A percentile compares a stretch with the other conserved stretches of the same genome.
phyloP scores from a whole-genome alignment of 164 flowering plant species.

The Magnolia changhungtana region DNA sequence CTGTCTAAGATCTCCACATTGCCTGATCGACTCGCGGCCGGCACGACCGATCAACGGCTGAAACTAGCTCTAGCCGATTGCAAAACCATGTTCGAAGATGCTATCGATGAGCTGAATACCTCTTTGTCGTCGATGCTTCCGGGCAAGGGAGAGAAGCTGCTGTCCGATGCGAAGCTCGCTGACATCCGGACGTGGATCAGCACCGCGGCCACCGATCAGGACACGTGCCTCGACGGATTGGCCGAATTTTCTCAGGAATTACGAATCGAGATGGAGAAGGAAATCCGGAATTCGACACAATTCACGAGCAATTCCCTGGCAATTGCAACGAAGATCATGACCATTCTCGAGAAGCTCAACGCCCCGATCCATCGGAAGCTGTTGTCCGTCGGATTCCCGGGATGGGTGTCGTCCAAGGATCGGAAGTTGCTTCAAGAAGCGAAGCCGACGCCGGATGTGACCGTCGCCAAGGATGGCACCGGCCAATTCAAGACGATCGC shows the following conservation, averaged over 20 bases:
- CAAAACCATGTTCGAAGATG: slow-evolving; percentile 38
- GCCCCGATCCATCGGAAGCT: slow-evolving; percentile 45
- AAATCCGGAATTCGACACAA: slow-evolving; percentile 51
- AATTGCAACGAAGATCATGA: slow-evolving; percentile 43
- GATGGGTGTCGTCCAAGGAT: slow-evolving; percentile 14
- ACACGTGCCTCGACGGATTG: slow-evolving; percentile 70
- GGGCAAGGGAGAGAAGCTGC: slow-evolving; percentile 19
- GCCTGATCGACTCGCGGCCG: slow-evolving; percentile 20
- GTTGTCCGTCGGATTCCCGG: slow-evolving; percentile 7
- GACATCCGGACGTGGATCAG: slow-evolving; percentile 75
- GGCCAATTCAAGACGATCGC: slow-evolving; percentile 39
- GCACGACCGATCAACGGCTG: slow-evolving; percentile 15
- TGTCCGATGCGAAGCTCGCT: slow-evolving; percentile 32
- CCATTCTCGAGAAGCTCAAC: slow-evolving; percentile 29
- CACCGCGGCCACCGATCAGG: slow-evolving; percentile 50
- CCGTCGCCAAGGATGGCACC: slow-evolving; percentile 51
- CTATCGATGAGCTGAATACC: slow-evolving; percentile 44
- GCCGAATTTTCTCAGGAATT: slow-evolving; percentile 31
- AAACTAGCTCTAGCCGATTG: slow-evolving; percentile 45
- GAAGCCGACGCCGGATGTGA: slow-evolving; percentile 15
- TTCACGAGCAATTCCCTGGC: slow-evolving; percentile 71
- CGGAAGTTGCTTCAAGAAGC: slow-evolving; percentile 53
- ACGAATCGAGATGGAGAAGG: slow-evolving; percentile 11
- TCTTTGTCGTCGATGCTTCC: slow-evolving; percentile 35
- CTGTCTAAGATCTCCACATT: slow-evolving; percentile 26